Evolutionary conservation across 441 rosid genomes (phyloP).

Genomic region (Lepidium campestre): DNA sequence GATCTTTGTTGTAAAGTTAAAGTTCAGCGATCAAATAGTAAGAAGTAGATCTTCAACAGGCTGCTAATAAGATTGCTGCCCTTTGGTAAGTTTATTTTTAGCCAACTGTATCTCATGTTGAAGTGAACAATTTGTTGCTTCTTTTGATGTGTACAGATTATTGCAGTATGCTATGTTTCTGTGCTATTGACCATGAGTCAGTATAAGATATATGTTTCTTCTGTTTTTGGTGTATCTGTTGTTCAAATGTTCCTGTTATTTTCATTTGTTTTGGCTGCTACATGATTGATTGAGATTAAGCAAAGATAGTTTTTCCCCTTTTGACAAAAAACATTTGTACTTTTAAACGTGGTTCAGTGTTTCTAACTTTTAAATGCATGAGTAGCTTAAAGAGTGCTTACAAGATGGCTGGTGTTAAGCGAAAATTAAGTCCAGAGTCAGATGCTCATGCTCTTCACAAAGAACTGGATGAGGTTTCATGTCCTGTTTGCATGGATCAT

Average conservation of each 20-base stretch:
- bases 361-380: conserved; percentile 51
- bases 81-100: conserved; percentile 53
- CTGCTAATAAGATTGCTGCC: conserved; percentile 41
- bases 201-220: neutral
- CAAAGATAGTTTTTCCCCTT: neutral
- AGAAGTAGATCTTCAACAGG: conserved; percentile 47
- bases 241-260: neutral
- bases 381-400: conserved; percentile 76
- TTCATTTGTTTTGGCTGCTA: neutral
- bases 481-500: conserved; percentile 83
- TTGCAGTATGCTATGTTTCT: neutral
- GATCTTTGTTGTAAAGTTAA: conserved; percentile 36
- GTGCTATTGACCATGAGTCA: neutral
- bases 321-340: neutral
- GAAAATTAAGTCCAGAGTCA: conserved; percentile 65
- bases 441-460: conserved; percentile 71
- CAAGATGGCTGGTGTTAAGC: conserved; percentile 97
- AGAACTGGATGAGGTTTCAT: conserved; percentile 71
- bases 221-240: neutral
- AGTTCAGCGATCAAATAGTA: conserved; percentile 41
- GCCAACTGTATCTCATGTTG: conserved; percentile 1
- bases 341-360: neutral
- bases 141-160: neutral
- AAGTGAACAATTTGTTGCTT: neutral
- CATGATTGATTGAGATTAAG: neutral